phyloP scores from a whole-genome alignment of 1,139 yeast genomes.

The Taphrina deformans region DNA sequence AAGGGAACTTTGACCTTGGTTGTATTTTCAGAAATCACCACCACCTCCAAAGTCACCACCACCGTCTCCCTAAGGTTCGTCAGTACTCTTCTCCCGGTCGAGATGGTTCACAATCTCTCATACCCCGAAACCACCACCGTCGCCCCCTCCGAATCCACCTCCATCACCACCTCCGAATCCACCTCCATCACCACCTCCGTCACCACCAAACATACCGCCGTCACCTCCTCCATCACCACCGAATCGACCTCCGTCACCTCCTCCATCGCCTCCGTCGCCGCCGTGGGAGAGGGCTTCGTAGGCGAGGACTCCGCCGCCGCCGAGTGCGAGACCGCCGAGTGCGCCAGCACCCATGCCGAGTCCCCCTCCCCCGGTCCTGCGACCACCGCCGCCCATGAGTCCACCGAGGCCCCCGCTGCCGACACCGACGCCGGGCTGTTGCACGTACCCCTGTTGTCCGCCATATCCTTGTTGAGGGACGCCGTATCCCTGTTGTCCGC shows the following conservation, averaged over 20 bases:
- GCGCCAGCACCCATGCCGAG: conserved; percentile 4
- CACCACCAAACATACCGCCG: conserved; percentile 5
- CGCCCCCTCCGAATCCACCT: conserved; percentile 10
- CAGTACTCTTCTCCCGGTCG: not conserved
- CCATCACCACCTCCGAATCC: conserved; percentile 14
- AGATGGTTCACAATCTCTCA: not conserved
- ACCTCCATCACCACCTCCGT: conserved; percentile 21
- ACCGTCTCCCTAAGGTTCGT: not conserved
- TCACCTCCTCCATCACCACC: conserved; percentile 16
- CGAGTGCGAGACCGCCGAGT: conserved; percentile 15
- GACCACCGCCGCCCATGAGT: not conserved
- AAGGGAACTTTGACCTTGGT: no score
- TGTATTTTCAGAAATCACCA: conserved; percentile 18
- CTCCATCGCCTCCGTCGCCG: conserved; percentile 7
- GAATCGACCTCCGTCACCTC: conserved; percentile 6
- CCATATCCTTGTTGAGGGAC: not conserved
- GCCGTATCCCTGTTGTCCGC: not conserved
- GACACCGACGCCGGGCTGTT: no score
- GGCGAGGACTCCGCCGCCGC: conserved; percentile 16
- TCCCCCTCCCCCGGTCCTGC: conserved; percentile 4
- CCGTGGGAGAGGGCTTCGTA: conserved; percentile 8
- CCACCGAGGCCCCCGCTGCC: not conserved
- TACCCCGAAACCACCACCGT: conserved; percentile 10
- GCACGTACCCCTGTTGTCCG: not conserved
- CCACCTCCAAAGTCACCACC: conserved; percentile 15